Base-by-base conservation (phyloP, 768 basidiomycete genomes). In the Mycena belliarum region DNA sequence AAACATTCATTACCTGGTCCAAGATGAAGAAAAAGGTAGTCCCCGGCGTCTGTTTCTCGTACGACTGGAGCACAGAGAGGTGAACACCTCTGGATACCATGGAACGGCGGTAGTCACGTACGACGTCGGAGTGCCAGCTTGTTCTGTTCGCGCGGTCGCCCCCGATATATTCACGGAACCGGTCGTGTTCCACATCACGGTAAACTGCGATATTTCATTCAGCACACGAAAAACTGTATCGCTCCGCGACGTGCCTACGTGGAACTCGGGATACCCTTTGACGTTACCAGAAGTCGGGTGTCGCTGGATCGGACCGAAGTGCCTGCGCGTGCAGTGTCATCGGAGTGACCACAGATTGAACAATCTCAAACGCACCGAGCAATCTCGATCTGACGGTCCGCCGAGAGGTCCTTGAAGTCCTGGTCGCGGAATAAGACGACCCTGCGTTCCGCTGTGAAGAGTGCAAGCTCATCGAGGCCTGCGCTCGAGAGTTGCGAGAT, bases 11-110 rank as follows among this genome's bases (percentile, higher is more conserved):
- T 63, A 70, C 72, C 65, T 79, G 77, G 57, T 81, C 80, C 48
- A 84, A 78, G 60, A 81, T 76, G 68, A 79, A 80, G 77, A 83
- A 84, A 71, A 83, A 76, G 0, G 82, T 84, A 16, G 79, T 81
- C 21, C 79, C 76, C 2, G 82, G 82, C 6, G 83, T 77, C 60
- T 83, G 82, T 53, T 74, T 75, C 70, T 83, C 82, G 66, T 84
- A 83, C 0, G 81, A 82, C 76, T 79, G 49, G n/a, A n/a, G n/a
- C n/a, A n/a, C n/a, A n/a, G n/a, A n/a, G n/a, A n/a, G n/a, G n/a
- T n/a, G n/a, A n/a, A n/a, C n/a, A n/a, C n/a, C n/a, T n/a, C n/a
- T n/a, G n/a, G n/a, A n/a, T n/a, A n/a, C n/a, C 29, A 12, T 32
- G 12, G 29, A 6, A 32, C 29, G 29, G 29, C 12, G 12, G 29